Base-by-base conservation (phyloP, 179 eudicot species). In the Beta lomatogona region DNA sequence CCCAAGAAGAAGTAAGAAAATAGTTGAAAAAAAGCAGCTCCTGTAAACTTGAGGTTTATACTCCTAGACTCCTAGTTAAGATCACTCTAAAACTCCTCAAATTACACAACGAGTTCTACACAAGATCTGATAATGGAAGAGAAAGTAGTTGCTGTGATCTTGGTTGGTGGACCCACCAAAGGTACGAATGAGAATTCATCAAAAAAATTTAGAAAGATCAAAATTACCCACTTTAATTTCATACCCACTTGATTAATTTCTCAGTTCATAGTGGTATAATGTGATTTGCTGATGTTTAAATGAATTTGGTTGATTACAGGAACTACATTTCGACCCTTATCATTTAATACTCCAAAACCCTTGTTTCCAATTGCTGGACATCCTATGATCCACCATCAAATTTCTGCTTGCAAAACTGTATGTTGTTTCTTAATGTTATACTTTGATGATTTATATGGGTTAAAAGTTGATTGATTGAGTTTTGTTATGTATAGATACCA, bases 331-430 rank as follows among this genome's bases (percentile, higher is more conserved):
- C 82, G 98, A 77, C 98, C 98, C 1, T 88, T 95, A 73, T 95
- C 99, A 9, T 89, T 95, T 79, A 94, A 94, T 85, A 91, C 89
- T 64, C 94, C 95, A 41, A 91, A 95, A 86, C 98, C 99, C 50
- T 90, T 95, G 80, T 94, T 95, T 83, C 98, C 99, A 61, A 85
- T 95, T 71, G 99, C 98, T 76, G 99, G 98, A 15, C 95, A 94
- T 82, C 93, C 99, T 18, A 95, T 95, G 99, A 89, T 92, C 86
- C 91, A 95, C 72, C 99, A 95, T 88, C 98, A 92, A 41, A 94
- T 95, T 74, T 91, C 98, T 80, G 98, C 99, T 87, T 95, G 97
- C 85, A 95, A 91, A 92, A 89, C 80, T 85, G 98, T 94, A 89
- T 67, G 85, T 28, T 59, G 73, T 11, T 25, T 44, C 19, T 44